Conservation (phyloP, 768 basidiomycete species). For the Suillus tomentosus region DNA sequence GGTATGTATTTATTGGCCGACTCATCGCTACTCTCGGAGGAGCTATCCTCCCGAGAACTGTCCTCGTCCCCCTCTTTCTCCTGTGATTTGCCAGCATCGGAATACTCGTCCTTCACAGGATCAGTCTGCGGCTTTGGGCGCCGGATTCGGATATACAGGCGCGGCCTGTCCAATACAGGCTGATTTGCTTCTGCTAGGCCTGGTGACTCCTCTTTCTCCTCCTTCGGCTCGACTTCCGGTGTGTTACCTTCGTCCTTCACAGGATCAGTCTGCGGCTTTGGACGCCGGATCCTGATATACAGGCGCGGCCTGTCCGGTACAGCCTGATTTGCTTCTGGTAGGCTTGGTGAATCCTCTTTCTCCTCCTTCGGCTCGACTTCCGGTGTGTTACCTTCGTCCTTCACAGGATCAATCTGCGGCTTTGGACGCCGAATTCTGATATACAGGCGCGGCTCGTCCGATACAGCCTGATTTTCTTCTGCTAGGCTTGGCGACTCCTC, state of each 20-base stretch:
- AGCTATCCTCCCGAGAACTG: neutral
- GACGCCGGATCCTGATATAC: neutral
- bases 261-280: neutral
- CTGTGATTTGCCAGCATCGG: neutral
- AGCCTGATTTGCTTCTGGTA: too few species aligned
- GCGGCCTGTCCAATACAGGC: neutral
- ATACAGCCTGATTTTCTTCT: too few species aligned
- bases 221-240: neutral
- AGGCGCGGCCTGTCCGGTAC: neutral
- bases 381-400: neutral
- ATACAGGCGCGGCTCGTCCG: neutral
- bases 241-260: neutral
- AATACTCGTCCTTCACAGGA: neutral
- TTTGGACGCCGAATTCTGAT: neutral
- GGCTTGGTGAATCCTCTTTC: too few species aligned
- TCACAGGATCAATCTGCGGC: neutral
- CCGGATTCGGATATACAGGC: neutral
- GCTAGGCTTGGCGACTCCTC: too few species aligned
- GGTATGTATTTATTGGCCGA: neutral
- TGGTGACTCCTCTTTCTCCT: too few species aligned
- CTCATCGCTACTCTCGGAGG: neutral
- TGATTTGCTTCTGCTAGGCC: too few species aligned
- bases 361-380: neutral
- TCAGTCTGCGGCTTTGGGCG: neutral
- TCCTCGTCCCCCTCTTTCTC: neutral